Evolutionary conservation across 1,139 yeast species (phyloP).

Genomic region (Pichia sp.): DNA sequence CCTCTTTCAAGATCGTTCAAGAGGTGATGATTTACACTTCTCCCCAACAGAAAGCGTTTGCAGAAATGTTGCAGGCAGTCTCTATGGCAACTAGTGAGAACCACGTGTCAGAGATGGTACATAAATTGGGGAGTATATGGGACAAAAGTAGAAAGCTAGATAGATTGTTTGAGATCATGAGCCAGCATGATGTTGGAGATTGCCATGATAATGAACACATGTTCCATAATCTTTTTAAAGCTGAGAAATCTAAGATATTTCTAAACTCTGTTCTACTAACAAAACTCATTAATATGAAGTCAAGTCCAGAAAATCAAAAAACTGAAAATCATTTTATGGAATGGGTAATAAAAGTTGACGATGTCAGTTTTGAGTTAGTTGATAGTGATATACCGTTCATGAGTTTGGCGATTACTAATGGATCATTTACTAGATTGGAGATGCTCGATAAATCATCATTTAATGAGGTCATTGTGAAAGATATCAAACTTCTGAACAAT

Average conservation of each 20-base stretch:
- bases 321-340: constrained; percentile 19
- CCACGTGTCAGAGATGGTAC: constrained; percentile 50
- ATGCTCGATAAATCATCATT: constrained; percentile 58
- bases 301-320: constrained; percentile 20
- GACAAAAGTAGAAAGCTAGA: background rate
- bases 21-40: constrained; percentile 64
- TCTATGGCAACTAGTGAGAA: constrained; percentile 62
- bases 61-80: constrained; percentile 40
- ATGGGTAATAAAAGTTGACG: constrained; percentile 57
- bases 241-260: constrained; percentile 34
- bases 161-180: background rate
- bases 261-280: constrained; percentile 61
- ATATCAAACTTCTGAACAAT: constrained; percentile 66
- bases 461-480: constrained; percentile 51
- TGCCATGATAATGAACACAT: too few species aligned
- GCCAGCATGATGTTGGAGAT: too few species aligned
- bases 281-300: constrained; percentile 28
- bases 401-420: constrained; percentile 61
- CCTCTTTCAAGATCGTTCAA: constrained; percentile 55
- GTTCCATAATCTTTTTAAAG: constrained; percentile 21
- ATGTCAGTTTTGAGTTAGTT: constrained; percentile 81
- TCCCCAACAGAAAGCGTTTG: constrained; percentile 48
- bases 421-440: constrained; percentile 53
- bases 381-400: constrained; percentile 38
- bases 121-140: constrained; percentile 41